Evolutionary conservation across 2,329 filamentous ascomycete genomes (phyloP), one percentile per base, ranked within the genome.

Genomic region (Penicillium polonicum): DNA sequence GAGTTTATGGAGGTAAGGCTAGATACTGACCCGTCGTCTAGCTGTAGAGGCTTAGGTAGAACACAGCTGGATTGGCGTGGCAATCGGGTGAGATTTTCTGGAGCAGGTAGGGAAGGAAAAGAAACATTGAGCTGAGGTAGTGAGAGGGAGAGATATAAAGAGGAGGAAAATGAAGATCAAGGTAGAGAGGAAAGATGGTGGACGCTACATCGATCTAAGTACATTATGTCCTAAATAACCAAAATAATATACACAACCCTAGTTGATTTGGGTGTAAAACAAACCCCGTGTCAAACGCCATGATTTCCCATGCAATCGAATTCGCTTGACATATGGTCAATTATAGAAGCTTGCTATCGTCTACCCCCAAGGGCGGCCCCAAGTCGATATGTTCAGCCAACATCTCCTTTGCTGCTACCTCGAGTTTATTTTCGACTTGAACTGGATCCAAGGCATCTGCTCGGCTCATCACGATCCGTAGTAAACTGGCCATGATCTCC

Each of bases 401-500:
- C 76, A 79, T 78, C 52, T 78, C 72, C 38, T 59, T 58, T n/a
- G 75, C 74, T 21, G 70, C 72, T 19, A 65, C 49, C 7, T 60
- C 56, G 33, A 79, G 65, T 23, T 73, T 67, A 3, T 67, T 66
- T 56, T 76, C 72, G 10, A 76, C 66, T 41, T 62, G 67, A n/a
- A 52, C 65, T 3, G 69, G 61, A 23, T 67, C 64, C 42, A 66
- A 50, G 35, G 56, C 57, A 29, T 66, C 64, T 23, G 70, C 70
- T 49, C 72, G 73, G 23, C 71, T 67, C 60, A 80, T 69, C 31
- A 79, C 73, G 17, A 77, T 65, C 27, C 76, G 70, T 10, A 79
- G 62, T 17, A 79, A 64, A 56, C 74, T 73, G 5, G 69, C 68
- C 67, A 79, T 69, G 39, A 79, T 73, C 42, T 78, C 75, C n/a